Evolutionary conservation across 805 yeast species (phyloP).

Genomic region (Candida glaebosa): DNA sequence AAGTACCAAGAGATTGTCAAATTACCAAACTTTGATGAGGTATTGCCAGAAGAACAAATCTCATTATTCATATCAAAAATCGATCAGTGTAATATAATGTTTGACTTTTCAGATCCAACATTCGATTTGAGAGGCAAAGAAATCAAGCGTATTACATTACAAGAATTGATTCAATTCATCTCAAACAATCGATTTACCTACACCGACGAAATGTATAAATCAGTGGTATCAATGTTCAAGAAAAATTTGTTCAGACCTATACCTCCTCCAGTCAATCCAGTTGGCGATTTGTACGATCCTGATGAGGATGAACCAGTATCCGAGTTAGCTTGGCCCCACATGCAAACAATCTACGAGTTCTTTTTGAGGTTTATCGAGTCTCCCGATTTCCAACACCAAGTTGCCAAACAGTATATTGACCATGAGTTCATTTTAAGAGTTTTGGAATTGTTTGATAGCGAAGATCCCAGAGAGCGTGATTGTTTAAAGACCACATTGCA

Average conservation of each 20-base stretch:
- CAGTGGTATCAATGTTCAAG: slow-evolving; percentile 86
- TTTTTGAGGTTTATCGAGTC: slow-evolving; percentile 89
- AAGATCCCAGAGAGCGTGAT: slow-evolving; percentile 95
- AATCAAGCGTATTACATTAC: slow-evolving; percentile 78
- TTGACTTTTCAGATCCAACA: slow-evolving; percentile 92
- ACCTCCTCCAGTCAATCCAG: slow-evolving; percentile 97
- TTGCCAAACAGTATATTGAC: slow-evolving; percentile 92
- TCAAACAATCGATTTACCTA: slow-evolving; percentile 77
- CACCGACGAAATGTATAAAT: slow-evolving; percentile 86
- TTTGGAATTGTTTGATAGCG: slow-evolving; percentile 89
- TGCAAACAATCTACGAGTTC: slow-evolving; percentile 95
- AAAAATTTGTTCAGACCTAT: slow-evolving; percentile 89
- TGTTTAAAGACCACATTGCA: slow-evolving; percentile 92
- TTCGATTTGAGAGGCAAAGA: slow-evolving; percentile 91
- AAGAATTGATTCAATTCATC: slow-evolving; percentile 85
- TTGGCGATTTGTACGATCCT: slow-evolving; percentile 95
- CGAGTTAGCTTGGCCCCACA: slow-evolving; percentile 98
- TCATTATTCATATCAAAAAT: slow-evolving; percentile 81
- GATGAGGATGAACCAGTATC: slow-evolving; percentile 98
- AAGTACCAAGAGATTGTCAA: slow-evolving; percentile 51
- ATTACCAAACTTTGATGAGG: slow-evolving; percentile 86
- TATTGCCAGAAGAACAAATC: slow-evolving; percentile 70
- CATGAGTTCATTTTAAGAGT: slow-evolving; percentile 79
- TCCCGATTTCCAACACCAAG: slow-evolving; percentile 89
- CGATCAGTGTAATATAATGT: slow-evolving; percentile 91